These are phyloP conservation scores for Tetrahymena elliotti DNA, from an alignment of 73 alveolate genomes.

Conservation along the genomic window DNA sequence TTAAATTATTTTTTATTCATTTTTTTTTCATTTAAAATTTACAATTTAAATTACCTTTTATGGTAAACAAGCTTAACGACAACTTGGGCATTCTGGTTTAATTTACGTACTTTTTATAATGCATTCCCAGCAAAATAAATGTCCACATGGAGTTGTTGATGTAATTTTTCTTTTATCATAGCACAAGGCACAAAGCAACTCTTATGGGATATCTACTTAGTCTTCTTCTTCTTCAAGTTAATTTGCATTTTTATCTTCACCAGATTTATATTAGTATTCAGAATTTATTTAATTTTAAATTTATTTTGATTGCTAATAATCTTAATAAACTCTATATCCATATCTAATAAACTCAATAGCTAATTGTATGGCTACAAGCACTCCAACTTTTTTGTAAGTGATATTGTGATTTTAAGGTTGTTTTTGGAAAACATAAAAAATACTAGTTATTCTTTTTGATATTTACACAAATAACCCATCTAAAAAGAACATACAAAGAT, in stretches of 20 bases:
- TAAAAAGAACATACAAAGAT: conserved; percentile 8
- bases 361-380: background rate
- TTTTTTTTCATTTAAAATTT: background rate
- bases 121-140: conserved; percentile 70
- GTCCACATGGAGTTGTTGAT: conserved; percentile 59
- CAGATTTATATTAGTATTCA: background rate
- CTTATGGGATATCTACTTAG: conserved; percentile 4
- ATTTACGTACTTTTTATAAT: conserved; percentile 30
- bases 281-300: background rate
- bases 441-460: conserved; percentile 9
- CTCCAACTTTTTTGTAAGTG: conserved; percentile 17
- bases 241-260: background rate
- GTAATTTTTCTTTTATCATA: conserved; percentile 35
- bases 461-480: conserved; percentile 17
- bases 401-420: conserved; percentile 17
- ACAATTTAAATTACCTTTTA: conserved; percentile 22
- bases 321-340: background rate
- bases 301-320: background rate
- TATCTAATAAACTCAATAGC: background rate
- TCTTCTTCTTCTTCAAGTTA: background rate
- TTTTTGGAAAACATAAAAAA: conserved; percentile 6
- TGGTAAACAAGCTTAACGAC: conserved; percentile 51
- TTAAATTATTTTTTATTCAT: too few relatives aligned
- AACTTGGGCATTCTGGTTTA: conserved; percentile 55
- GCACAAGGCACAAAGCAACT: conserved; percentile 49